Base-by-base conservation (phyloP, 2,329 filamentous ascomycete genomes). In the Nemania sp. region DNA sequence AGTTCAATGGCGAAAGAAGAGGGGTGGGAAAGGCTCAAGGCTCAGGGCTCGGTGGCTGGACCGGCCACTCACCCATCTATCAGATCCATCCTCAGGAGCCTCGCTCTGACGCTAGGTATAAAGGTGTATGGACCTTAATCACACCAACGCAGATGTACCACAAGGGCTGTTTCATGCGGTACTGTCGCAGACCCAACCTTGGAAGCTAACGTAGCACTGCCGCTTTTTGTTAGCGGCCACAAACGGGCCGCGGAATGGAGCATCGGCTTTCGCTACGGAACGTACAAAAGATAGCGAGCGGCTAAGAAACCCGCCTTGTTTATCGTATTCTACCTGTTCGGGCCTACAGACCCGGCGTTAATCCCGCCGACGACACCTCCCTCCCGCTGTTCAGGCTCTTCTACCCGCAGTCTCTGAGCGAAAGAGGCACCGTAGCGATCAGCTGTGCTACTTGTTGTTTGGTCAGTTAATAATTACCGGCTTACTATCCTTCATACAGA, bases 141-240 rank as follows among this genome's bases (percentile, higher is more conserved):
- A 42, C 42, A 29, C 37, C 49, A 29, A 52, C 29, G 20, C 50
- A 46, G 40, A 35, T 17, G 20, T 40, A 35, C 17, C 12, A 45
- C 49, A 53, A 51, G 42, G 60, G 45, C 50, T 54, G 18, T 20
- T 34, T 20, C 40, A 17, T 46, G 40, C 54, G n/a, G n/a, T 35
- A 43, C 29, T 45, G 17, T 47, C 39, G 35, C 15, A 5, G 15
- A 3, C 15, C 35, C 46, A 21, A 25, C 52, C 25, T 39, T 45
- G 11, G n/a, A 12, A 21, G 45, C 37, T 52, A 45, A 35, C 21
- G 21, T 20, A 43, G 34, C 13, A 35, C 50, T 53, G 29, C 50
- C 46, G n/a, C 46, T 35, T 34, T n/a, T 15, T 45, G 18, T 45
- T 32, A 35, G 50, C n/a, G 11, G 18, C 20, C 18, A 20, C 1